Base-by-base conservation (phyloP, 257 asterid species). In the Craterostigma plantagineum region DNA sequence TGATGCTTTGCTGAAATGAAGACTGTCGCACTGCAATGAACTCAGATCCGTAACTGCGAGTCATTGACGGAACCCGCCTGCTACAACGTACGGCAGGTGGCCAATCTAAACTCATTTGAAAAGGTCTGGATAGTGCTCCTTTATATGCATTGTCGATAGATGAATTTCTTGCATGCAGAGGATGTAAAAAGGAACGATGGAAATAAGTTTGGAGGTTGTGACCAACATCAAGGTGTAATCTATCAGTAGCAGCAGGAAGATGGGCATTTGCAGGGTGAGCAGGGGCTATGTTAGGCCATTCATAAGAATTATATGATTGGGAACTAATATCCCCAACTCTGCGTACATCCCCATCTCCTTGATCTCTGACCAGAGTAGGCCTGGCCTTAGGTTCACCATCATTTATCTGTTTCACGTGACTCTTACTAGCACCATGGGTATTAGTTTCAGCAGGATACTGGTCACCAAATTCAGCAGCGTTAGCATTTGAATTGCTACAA, bases 201-300 rank as follows among this genome's bases (percentile, higher is more conserved):
- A 82, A 77, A 65, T 63, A 90, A 58, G 61, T 76, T 58, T 83
- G 81, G 85, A 91, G 77, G 70, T 79, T 76, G 67, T 75, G 74
- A 59, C 93, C 94, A 64, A 83, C 92, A 63, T 90, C 98, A 52
- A 90, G 91, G 70, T 90, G 95, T 76, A 90, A 65, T 67, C 98
- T 75, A 58, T 83, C 98, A 42, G 95, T 72, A 52, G 98, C 77
- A 38, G 94, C 78, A 38, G 98, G 98, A 45, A 67, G 83, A 73
- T 72, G 75, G 16, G 77, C 48, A 54, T 59, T 71, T 50, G 61
- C 53, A 53, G 77, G 74, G 62, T 74, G 81, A 60, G 61, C 33
- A 38, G 91, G 80, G 52, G 71, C 75, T 60, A 77, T 50, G 58
- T 62, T 79, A 45, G 98, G 98, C 98, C 98, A 90, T 57, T 90